These are phyloP conservation scores for fission yeast (Schizosaccharomyces pombe) DNA, from an alignment of 805 yeast genomes.

Conservation along the genomic window ASM294v3 CU329670.1:2479001-2479500, in stretches of 20 bases:
- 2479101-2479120: background rate
- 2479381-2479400: background rate
- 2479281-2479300: background rate
- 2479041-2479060: conserved; percentile 79
- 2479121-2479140: background rate
- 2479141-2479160: background rate
- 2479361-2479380: conserved; percentile 3
- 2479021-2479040: conserved; percentile 47
- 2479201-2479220: background rate
- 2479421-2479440: background rate
- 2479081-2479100: too few species aligned
- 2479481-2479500: background rate
- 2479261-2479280: background rate
- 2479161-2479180: background rate
- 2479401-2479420: background rate
- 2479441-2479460: background rate
- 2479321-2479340: background rate
- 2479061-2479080: conserved; percentile 50
- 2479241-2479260: conserved; percentile 2
- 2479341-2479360: background rate
- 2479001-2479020: conserved; percentile 8
- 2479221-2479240: background rate
- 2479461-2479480: conserved; percentile 1
- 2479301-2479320: conserved; percentile 2
- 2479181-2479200: background rate